A percentile compares a stretch with the other conserved stretches of the same genome.
phyloP scores from a whole-genome alignment of 2,329 filamentous ascomycete species.

The Sporothrix phasma region DNA sequence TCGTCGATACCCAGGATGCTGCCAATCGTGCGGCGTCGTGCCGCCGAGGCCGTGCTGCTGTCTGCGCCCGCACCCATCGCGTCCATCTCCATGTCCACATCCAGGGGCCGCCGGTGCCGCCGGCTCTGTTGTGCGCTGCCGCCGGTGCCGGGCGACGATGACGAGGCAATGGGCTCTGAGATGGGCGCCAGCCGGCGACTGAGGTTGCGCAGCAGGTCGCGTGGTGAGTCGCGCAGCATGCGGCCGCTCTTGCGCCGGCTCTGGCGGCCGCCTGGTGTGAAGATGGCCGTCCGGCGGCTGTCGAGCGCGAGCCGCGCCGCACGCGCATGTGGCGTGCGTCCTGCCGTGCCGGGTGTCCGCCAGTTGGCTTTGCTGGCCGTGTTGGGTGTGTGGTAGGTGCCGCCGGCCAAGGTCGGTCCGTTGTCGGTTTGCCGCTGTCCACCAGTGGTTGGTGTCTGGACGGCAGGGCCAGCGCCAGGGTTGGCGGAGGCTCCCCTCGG shows the following conservation, averaged over 20 bases:
- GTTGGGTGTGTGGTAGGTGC: constrained; percentile 14
- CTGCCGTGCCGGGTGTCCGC: constrained; percentile 26
- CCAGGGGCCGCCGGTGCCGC: neutral
- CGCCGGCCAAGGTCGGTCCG: neutral
- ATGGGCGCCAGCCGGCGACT: constrained; percentile 43
- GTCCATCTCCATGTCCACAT: constrained; percentile 9
- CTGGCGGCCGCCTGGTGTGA: constrained; percentile 45
- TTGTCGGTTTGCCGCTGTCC: neutral
- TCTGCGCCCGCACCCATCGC: neutral
- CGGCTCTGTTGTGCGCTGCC: constrained; percentile 3
- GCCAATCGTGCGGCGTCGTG: neutral
- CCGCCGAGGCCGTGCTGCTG: neutral
- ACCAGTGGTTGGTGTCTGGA: constrained; percentile 10
- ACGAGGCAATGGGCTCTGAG: constrained; percentile 35
- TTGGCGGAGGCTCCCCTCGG: neutral
- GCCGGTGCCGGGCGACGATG: constrained; percentile 32
- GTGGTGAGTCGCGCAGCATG: constrained; percentile 46
- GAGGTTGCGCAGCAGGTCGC: constrained; percentile 43
- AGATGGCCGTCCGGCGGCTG: constrained; percentile 46
- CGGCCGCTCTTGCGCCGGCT: constrained; percentile 46
- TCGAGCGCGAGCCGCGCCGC: constrained; percentile 50
- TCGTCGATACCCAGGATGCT: constrained; percentile 31
- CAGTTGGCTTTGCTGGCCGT: constrained; percentile 10
- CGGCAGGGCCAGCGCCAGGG: neutral
- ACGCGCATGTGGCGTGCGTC: constrained; percentile 49